A percentile compares a stretch with the other conserved stretches of the same genome.
phyloP scores from a whole-genome alignment of 2,329 filamentous ascomycete genomes.

The Aspergillus quadricinctus region DNA sequence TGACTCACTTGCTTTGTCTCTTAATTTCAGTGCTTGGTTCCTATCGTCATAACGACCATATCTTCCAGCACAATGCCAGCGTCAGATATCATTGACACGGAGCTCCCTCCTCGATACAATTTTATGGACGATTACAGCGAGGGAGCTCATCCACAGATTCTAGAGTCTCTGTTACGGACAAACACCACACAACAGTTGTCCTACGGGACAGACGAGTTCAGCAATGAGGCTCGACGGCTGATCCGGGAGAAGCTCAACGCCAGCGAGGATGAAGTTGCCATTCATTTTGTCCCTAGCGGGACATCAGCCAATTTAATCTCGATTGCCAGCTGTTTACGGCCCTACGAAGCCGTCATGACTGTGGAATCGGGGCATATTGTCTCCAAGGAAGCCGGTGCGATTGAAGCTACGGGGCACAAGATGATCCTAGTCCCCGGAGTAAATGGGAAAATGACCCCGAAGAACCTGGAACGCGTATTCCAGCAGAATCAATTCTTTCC shows the following conservation, averaged over 20 bases:
- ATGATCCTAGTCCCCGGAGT: slow-evolving; percentile 46
- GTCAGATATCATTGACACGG: slow-evolving; percentile 4
- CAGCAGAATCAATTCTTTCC: slow-evolving; percentile 50
- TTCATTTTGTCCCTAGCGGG: slow-evolving; percentile 51
- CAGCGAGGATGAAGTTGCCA: slow-evolving; percentile 38
- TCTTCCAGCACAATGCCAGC: neutral
- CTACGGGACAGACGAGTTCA: slow-evolving; percentile 47
- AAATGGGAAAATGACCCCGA: slow-evolving; percentile 47
- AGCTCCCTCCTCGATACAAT: slow-evolving; percentile 36
- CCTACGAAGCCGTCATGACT: slow-evolving; percentile 51
- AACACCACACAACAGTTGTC: slow-evolving; percentile 46
- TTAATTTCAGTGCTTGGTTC: neutral
- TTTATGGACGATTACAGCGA: slow-evolving; percentile 52
- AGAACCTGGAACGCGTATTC: slow-evolving; percentile 40
- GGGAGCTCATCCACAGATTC: slow-evolving; percentile 48
- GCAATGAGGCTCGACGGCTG: slow-evolving; percentile 38
- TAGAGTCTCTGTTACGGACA: slow-evolving; percentile 44
- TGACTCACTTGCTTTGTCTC: neutral
- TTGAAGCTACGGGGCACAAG: slow-evolving; percentile 51
- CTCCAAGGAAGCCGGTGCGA: slow-evolving; percentile 48
- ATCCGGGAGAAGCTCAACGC: slow-evolving; percentile 35
- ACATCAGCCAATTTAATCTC: slow-evolving; percentile 52
- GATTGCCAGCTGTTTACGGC: slow-evolving; percentile 48
- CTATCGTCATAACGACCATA: neutral
- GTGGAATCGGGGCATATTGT: slow-evolving; percentile 49